Evolutionary conservation across 768 basidiomycete species (phyloP).

Genomic region (Boletus reticulatus): DNA sequence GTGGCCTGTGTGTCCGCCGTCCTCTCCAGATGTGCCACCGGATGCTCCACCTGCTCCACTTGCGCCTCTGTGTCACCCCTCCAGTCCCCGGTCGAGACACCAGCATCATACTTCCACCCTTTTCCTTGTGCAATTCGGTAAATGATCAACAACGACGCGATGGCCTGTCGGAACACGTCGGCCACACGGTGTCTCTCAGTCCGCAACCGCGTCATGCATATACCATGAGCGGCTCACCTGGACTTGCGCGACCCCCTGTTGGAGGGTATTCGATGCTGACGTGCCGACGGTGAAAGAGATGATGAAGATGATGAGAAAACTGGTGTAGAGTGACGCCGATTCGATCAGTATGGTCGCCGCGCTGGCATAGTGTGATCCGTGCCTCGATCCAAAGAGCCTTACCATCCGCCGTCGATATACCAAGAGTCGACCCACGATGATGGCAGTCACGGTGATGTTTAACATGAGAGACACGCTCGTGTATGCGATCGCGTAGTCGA

Average conservation of each 20-base stretch:
- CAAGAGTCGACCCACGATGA: slow-evolving; percentile 17
- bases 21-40: background rate
- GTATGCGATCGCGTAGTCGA: slow-evolving; percentile 5
- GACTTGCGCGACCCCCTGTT: slow-evolving; percentile 20
- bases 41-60: background rate
- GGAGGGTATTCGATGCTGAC: slow-evolving; percentile 4
- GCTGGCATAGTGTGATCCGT: slow-evolving; percentile 12
- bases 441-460: slow-evolving; percentile 15
- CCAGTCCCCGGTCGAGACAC: slow-evolving; percentile 15
- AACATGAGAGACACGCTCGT: slow-evolving; percentile 9
- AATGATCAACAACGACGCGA: slow-evolving; percentile 18
- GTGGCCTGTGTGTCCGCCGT: background rate
- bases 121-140: slow-evolving; percentile 20
- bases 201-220: background rate
- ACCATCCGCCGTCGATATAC: slow-evolving; percentile 9
- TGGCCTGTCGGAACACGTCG: slow-evolving; percentile 4
- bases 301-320: slow-evolving; percentile 16
- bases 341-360: slow-evolving; percentile 15
- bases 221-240: slow-evolving; percentile 5
- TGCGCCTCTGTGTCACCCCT: slow-evolving; percentile 5
- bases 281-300: slow-evolving; percentile 2
- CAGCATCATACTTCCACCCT: slow-evolving; percentile 8
- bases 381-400: slow-evolving; percentile 9
- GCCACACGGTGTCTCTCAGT: background rate
- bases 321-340: slow-evolving; percentile 18